A percentile compares a stretch with the other conserved stretches of the same genome.
Evolutionary conservation across 2,329 filamentous ascomycete species (phyloP).

Genomic region (Hirsutella minnesotensis): DNA sequence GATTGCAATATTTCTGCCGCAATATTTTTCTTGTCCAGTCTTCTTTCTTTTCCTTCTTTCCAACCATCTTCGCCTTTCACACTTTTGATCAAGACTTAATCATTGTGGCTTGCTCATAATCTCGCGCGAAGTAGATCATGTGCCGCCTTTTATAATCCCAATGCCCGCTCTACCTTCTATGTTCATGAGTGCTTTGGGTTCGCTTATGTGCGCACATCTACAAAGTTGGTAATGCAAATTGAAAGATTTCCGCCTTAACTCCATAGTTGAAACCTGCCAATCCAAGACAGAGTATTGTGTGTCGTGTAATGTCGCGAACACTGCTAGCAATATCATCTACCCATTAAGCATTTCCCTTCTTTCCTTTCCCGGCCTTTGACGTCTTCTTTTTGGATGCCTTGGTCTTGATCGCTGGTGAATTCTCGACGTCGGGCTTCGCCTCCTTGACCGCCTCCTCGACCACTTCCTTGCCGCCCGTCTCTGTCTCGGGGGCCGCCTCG

Average conservation of each 20-base stretch:
- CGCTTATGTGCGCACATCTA: constrained; percentile 49
- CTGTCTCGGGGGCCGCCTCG: constrained; percentile 21
- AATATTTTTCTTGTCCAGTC: neutral
- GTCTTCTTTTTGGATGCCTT: constrained; percentile 28
- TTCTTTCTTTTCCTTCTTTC: constrained; percentile 5
- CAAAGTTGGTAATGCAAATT: no score
- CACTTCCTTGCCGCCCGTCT: constrained; percentile 9
- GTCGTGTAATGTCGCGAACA: no score
- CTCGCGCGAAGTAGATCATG: constrained; percentile 41
- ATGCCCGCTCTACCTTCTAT: constrained; percentile 28
- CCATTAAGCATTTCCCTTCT: neutral
- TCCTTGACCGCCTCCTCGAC: constrained; percentile 10
- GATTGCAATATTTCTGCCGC: neutral
- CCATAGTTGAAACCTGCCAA: no score
- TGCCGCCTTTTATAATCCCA: constrained; percentile 49
- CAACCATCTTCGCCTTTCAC: constrained; percentile 25
- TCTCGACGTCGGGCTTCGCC: constrained; percentile 12
- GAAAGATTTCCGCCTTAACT: no score
- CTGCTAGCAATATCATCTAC: neutral
- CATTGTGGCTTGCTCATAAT: constrained; percentile 31
- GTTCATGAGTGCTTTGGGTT: constrained; percentile 41
- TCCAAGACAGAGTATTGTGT: no score
- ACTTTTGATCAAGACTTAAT: constrained; percentile 19
- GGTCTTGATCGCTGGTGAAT: constrained; percentile 13
- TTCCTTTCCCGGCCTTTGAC: constrained; percentile 18